Base-by-base conservation (phyloP, 805 yeast species). In the Ogataea corticis region DNA sequence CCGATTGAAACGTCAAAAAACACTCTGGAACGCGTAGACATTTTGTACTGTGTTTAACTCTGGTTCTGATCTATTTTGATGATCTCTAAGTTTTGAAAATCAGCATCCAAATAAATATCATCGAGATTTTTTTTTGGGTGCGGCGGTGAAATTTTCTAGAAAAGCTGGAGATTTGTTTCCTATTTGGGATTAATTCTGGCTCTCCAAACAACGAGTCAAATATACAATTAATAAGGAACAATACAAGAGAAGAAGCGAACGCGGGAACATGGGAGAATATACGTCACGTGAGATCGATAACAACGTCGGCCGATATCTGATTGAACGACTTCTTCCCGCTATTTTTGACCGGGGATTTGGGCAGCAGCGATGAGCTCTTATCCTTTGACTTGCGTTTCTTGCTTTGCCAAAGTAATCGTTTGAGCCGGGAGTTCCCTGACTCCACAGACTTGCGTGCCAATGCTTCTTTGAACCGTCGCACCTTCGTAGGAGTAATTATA, bases 1-100 rank as follows among this genome's bases (percentile, higher is more conserved):
- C 85, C 92, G 52, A 88, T 81, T 7, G 91, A 68, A 54, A 92
- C 75, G 59, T 92, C 97, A 54, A 92, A 83, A 62, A 66, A 90
- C 13, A 85, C 86, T 65, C 79, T 84, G 43, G 84, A 66, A 48
- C 74, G 59, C 19, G 34, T 25, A 2, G 38, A 25, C 38, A 35
- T 35, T 23, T 7, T 33, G 18, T 14, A 25, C 28, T 7, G 10
- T 7, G 11, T 25, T 25, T 25, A 7, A 25, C 11, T 28, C 13
- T 12, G 14, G 14, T 28, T 28, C 31, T n/a, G 11, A 28, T 21
- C 25, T 21, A 5, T 5, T 21, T 9, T 21, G 25, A 6, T 28
- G 13, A 7, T 7, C 12, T 5, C 33, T 5, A 18, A 31, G 9
- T 18, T 31, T 9, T 14, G 18, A 16, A 31, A 31, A 14, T 14